Conservation (phyloP, 371 early-diverging fungal species). For the Quaeritorhiza haematococci region DNA sequence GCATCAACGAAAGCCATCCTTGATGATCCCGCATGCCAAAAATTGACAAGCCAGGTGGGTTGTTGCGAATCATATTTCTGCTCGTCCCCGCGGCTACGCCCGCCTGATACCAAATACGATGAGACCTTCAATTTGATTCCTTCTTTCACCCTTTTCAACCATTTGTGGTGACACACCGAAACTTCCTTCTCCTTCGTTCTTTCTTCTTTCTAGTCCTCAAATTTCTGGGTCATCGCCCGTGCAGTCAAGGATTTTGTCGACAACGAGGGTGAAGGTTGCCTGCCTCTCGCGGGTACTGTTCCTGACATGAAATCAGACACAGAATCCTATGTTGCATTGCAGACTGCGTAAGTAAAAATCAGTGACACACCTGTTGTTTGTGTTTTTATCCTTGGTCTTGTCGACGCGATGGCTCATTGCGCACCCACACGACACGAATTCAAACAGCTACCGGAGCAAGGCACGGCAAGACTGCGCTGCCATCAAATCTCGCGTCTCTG, state of each 20-base stretch:
- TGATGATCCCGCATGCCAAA: too few relatives aligned
- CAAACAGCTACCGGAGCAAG: constrained; percentile 68
- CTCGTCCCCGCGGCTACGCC: too few relatives aligned
- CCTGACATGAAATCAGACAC: constrained; percentile 98
- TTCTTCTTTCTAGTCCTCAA: constrained; percentile 48
- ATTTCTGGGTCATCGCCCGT: constrained; percentile 81
- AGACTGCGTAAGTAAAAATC: constrained; percentile 59
- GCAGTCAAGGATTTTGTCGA: constrained; percentile 76
- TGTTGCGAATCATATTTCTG: too few relatives aligned
- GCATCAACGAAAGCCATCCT: too few relatives aligned
- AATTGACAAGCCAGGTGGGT: too few relatives aligned
- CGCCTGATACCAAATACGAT: too few relatives aligned
- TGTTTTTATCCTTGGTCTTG: neutral
- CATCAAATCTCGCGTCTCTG: constrained; percentile 48
- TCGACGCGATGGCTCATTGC: neutral
- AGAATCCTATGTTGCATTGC: constrained; percentile 71
- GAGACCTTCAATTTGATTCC: constrained; percentile 4
- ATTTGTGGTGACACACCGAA: too few relatives aligned
- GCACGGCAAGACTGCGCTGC: constrained; percentile 64
- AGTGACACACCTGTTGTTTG: neutral
- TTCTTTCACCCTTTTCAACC: too few relatives aligned
- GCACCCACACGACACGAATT: neutral
- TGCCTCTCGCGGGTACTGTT: constrained; percentile 81
- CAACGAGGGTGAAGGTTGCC: constrained; percentile 63
- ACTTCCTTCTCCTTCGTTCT: neutral